A percentile compares a stretch with the other conserved stretches of the same genome.
phyloP scores from a whole-genome alignment of 352 stramenopile genomes.

The Phytophthora melonis region DNA sequence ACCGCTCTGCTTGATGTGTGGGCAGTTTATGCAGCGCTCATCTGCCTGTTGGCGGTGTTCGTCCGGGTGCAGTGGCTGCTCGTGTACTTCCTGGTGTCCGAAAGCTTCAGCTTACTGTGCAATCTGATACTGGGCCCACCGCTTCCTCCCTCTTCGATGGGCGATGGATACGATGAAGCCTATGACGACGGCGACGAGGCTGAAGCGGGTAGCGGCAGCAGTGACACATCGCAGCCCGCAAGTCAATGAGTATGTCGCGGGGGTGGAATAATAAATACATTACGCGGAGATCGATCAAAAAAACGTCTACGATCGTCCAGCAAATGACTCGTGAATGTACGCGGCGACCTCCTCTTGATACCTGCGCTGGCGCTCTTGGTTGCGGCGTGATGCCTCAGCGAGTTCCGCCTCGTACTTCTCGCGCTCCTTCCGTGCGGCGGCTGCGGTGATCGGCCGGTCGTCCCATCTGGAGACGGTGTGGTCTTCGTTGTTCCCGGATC shows the following conservation, averaged over 20 bases:
- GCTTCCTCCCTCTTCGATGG: slow-evolving; percentile 30
- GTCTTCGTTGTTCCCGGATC: slow-evolving; percentile 8
- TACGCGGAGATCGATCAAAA: slow-evolving; percentile 4
- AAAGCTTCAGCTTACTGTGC: slow-evolving; percentile 49
- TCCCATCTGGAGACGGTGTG: slow-evolving; percentile 44
- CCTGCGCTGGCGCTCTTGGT: slow-evolving; percentile 56
- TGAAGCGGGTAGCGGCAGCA: slow-evolving; percentile 12
- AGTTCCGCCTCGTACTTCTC: slow-evolving; percentile 34
- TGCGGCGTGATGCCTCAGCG: slow-evolving; percentile 38
- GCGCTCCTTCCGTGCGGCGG: slow-evolving; percentile 44
- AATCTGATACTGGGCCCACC: slow-evolving; percentile 54
- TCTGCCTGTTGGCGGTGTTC: slow-evolving; percentile 71
- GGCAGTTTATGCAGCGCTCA: slow-evolving; percentile 76
- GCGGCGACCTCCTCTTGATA: slow-evolving; percentile 68
- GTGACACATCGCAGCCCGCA: slow-evolving; percentile 27
- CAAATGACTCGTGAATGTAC: slow-evolving; percentile 44
- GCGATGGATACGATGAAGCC: slow-evolving; percentile 33
- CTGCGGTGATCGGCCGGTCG: slow-evolving; percentile 61
- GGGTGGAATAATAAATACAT: slow-evolving; percentile 33
- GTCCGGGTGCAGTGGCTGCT: slow-evolving; percentile 75
- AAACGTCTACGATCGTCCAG: slow-evolving; percentile 25
- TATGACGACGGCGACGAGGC: slow-evolving; percentile 30
- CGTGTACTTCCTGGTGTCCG: slow-evolving; percentile 67
- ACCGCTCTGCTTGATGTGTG: slow-evolving; percentile 82
- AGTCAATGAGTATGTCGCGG: slow-evolving; percentile 9